phyloP scores from a whole-genome alignment of 345 rosid genomes.

The Euphorbia tirucalli region DNA sequence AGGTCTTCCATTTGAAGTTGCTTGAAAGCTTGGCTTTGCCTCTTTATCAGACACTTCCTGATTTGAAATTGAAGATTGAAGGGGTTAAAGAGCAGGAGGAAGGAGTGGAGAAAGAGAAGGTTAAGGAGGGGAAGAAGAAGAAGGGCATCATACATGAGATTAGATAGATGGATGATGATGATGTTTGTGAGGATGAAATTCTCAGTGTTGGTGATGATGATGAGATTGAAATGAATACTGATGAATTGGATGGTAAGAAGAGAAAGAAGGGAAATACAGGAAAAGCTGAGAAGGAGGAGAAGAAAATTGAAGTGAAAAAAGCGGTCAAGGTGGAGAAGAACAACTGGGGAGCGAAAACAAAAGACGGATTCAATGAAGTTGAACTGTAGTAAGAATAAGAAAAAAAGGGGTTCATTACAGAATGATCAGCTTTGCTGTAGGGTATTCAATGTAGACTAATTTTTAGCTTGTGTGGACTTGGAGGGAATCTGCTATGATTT shows the following conservation, averaged over 20 bases:
- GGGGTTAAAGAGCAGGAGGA: conserved; percentile 15
- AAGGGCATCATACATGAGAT: conserved; percentile 78
- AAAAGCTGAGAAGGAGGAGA: conserved; percentile 21
- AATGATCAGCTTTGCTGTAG: not conserved
- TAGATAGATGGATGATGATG: conserved; percentile 71
- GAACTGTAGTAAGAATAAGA: conserved; percentile 1
- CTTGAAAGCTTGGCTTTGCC: conserved; percentile 72
- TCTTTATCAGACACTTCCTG: no score
- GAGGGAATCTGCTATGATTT: not conserved
- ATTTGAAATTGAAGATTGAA: conserved; percentile 61
- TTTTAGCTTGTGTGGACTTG: not conserved
- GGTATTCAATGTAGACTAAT: not conserved
- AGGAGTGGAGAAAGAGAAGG: conserved; percentile 1
- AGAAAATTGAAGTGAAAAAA: conserved; percentile 5
- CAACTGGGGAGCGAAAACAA: not conserved
- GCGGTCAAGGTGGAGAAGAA: conserved; percentile 8
- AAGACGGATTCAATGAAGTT: not conserved
- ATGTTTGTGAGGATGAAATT: conserved; percentile 11
- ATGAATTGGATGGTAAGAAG: conserved; percentile 9
- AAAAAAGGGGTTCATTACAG: not conserved
- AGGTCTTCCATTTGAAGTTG: conserved; percentile 74
- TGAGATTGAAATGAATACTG: conserved; percentile 21
- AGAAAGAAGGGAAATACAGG: conserved; percentile 20
- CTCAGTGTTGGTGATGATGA: conserved; percentile 12
- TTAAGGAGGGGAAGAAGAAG: conserved; percentile 32